These are phyloP conservation scores for Pythium aquatile DNA, from an alignment of 352 stramenopile genomes.

Conservation along the genomic window DNA sequence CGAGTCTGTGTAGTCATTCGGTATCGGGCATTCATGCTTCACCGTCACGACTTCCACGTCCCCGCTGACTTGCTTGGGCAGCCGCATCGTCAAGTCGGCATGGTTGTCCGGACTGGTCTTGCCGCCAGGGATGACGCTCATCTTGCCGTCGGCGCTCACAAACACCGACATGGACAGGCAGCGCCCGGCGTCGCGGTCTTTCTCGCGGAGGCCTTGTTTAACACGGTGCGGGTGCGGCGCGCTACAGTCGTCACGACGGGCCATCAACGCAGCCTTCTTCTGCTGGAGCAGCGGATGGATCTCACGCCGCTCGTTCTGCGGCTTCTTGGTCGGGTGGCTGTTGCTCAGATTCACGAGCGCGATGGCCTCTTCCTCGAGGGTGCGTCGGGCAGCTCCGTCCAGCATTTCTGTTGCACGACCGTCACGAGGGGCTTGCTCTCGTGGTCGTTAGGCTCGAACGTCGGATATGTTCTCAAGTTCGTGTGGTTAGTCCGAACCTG, in stretches of 20 bases:
- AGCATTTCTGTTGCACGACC: constrained; percentile 30
- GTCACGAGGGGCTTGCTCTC: background rate
- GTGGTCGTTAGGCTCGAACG: background rate
- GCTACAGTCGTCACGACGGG: constrained; percentile 27
- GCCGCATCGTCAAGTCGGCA: constrained; percentile 1
- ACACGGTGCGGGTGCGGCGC: constrained; percentile 19
- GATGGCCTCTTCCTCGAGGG: constrained; percentile 66
- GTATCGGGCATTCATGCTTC: constrained; percentile 6
- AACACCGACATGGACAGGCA: constrained; percentile 35
- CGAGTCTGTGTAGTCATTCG: background rate
- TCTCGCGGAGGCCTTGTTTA: constrained; percentile 12
- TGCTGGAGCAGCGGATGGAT: constrained; percentile 30
- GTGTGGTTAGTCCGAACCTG: background rate
- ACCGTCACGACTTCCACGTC: background rate
- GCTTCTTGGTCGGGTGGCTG: constrained; percentile 14
- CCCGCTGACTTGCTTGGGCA: background rate
- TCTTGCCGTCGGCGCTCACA: constrained; percentile 25
- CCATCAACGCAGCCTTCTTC: constrained; percentile 34
- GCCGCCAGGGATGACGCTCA: constrained; percentile 11
- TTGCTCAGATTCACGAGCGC: constrained; percentile 68
- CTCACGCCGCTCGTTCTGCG: background rate
- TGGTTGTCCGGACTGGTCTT: constrained; percentile 17
- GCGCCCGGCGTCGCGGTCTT: background rate
- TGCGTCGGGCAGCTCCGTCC: constrained; percentile 50
- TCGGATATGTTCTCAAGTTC: constrained; percentile 6